Evolutionary conservation across 192 early-diverging fungal species (phyloP), one percentile per base, ranked within the genome.

Genomic region (Cetraspora pellucida): DNA sequence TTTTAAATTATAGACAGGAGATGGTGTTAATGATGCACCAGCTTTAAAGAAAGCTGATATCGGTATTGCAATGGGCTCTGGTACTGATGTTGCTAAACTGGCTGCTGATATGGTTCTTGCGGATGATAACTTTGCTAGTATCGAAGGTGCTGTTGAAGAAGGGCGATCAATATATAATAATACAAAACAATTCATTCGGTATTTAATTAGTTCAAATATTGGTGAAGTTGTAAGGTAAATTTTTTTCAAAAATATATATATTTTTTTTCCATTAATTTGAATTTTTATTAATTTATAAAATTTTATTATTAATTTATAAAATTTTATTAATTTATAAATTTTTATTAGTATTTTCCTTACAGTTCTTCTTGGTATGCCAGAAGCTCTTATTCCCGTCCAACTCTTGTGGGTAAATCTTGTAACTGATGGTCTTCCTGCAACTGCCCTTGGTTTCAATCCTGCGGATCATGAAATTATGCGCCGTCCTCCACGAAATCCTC

Each of bases 91-190:
- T 59, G 96, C 98, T 63, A 98, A 98, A 87, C 85, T 97, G 30
- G 98, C 98, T 9, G 92, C 93, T 54, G 98, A 98, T 82, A 98
- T 99, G 96, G 94, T 98, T 27, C 86, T 99, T 37, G 94, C 96
- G 8, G 96, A 99, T 84, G 95, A 98, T 85, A 98, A 99, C 91
- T 99, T 99, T 90, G 91, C 96, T 30, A 98, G 96, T 44, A 98
- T 99, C 63, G 96, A 96, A 77, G 90, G 90, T 76, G 98, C 98
- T 14, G 97, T 99, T 11, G 95, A 97, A 77, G 97, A 99, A 84
- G 98, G 98, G 65, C 93, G 98, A 52, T 88, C 89, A 66, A 98
- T 99, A 81, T 99, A 97, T 90, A 94, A 95, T 84, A 99, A 99
- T 86, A 98, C 96, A 43, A 98, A 98, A 89, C 96, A 98, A 86